Evolutionary conservation across 257 asterid genomes (phyloP), one percentile per base, ranked within the genome.

Genomic region (Paulownia fortunei): DNA sequence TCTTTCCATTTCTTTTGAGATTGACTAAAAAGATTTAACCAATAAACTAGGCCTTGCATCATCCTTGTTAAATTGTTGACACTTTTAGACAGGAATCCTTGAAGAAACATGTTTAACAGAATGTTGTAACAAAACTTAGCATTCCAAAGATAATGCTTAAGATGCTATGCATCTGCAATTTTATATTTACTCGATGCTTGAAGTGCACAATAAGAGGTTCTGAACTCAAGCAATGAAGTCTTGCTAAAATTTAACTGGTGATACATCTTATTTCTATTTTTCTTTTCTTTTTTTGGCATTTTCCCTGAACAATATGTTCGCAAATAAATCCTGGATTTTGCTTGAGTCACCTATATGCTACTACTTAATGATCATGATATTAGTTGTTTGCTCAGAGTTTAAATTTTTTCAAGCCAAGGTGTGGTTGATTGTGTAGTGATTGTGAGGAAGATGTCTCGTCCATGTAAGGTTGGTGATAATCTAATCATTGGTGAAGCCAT

Each of bases 341-440:
- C 23, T 41, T 42, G 7, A 24, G 42, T 67, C 56, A 41, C 56
- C 73, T 67, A 8, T 67, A 42, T 44, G 55, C 56, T 67, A 21
- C 41, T 34, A 39, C 59, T 68, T 49, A 58, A 54, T 26, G 34
- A 56, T 56, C 60, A n/a, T 18, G 18, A 15, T 55, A n/a, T 65
- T 49, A 64, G 54, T 46, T 36, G 5, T 51, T 72, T 58, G 37
- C 23, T 64, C 68, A 36, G 27, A 77, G 47, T 77, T 54, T 18
- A 16, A 41, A 49, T 8, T 21, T 26, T 49, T 56, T 72, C 62
- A 42, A n/a, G 47, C 56, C 56, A 70, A 21, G 62, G 5, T 58
- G 69, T 76, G 36, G 16, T 70, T 69, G 49, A 59, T 44, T 69
- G 49, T 37, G 26, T 21, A 26, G 44, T 59, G 37, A 51, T 47